phyloP scores from a whole-genome alignment of 192 early-diverging fungal species.

The Fimicolochytrium jonesii region DNA sequence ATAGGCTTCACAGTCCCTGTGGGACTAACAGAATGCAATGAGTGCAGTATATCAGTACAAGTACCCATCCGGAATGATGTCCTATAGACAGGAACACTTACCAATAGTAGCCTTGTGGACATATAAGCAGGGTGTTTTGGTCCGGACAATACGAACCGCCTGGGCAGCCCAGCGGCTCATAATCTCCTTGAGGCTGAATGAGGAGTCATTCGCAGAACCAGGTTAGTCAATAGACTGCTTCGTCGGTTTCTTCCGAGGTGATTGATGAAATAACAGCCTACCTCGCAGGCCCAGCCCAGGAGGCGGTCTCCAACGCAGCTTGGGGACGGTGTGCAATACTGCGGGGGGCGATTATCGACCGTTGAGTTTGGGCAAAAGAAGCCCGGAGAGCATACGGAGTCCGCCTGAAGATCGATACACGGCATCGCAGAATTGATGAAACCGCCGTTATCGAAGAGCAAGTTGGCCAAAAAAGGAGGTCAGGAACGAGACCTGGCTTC shows the following conservation, averaged over 20 bases:
- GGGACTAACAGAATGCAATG: neutral
- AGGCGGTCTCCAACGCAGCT: neutral
- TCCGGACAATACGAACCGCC: conserved; percentile 41
- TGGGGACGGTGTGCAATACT: neutral
- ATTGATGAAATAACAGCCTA: neutral
- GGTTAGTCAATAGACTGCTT: too few species aligned
- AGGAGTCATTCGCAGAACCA: neutral
- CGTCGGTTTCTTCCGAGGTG: too few species aligned
- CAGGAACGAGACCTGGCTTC: too few species aligned
- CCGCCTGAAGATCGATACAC: too few species aligned
- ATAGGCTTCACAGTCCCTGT: conserved; percentile 9
- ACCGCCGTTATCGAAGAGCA: too few species aligned
- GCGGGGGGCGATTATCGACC: neutral
- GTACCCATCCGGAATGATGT: neutral
- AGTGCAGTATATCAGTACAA: neutral
- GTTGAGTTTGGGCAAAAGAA: conserved; percentile 6
- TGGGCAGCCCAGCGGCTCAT: conserved; percentile 38
- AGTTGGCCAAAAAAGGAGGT: too few species aligned
- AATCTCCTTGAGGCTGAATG: conserved; percentile 31
- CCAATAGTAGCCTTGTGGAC: conserved; percentile 4
- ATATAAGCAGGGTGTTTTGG: conserved; percentile 9
- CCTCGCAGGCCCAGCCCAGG: neutral
- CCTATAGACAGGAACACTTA: neutral
- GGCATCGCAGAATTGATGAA: too few species aligned
- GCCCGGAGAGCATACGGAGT: neutral